Evolutionary conservation across 1,139 yeast species (phyloP).

Genomic region (Saccharomyces hybrid): DNA sequence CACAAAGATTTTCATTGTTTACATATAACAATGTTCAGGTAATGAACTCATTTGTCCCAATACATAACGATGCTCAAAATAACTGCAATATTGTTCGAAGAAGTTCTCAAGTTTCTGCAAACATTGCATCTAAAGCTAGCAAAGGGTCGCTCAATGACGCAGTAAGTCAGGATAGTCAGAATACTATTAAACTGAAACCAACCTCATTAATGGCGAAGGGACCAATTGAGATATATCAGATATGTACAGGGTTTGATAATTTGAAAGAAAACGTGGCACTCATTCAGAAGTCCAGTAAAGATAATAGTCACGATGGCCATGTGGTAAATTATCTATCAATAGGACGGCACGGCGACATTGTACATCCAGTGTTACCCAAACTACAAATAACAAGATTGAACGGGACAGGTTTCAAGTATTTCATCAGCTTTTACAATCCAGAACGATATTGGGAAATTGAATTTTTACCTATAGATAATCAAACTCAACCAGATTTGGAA

Average conservation of each 20-base stretch:
- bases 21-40: conserved; percentile 24
- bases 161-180: conserved; percentile 8
- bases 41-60: conserved; percentile 11
- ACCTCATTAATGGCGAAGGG: conserved; percentile 23
- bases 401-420: conserved; percentile 7
- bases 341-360: conserved; percentile 27
- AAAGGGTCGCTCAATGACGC: not conserved
- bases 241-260: conserved; percentile 13
- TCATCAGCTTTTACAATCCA: conserved; percentile 26
- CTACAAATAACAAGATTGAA: conserved; percentile 19
- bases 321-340: conserved; percentile 28
- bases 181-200: conserved; percentile 10
- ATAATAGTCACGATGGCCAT: conserved; percentile 14
- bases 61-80: not conserved
- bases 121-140: conserved; percentile 6
- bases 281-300: not conserved
- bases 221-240: conserved; percentile 26
- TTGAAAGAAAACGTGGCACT: not conserved
- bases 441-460: conserved; percentile 29
- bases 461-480: conserved; percentile 14
- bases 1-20: conserved; percentile 28
- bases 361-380: conserved; percentile 31
- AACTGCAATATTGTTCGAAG: conserved; percentile 2
- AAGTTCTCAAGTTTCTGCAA: conserved; percentile 12
- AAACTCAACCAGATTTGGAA: conserved; percentile 1